Percentiles rank a stretch among this genome's conserved stretches.
Conservation (phyloP, 2,329 filamentous ascomycete species). For the Sphaerulina populicola region DNA sequence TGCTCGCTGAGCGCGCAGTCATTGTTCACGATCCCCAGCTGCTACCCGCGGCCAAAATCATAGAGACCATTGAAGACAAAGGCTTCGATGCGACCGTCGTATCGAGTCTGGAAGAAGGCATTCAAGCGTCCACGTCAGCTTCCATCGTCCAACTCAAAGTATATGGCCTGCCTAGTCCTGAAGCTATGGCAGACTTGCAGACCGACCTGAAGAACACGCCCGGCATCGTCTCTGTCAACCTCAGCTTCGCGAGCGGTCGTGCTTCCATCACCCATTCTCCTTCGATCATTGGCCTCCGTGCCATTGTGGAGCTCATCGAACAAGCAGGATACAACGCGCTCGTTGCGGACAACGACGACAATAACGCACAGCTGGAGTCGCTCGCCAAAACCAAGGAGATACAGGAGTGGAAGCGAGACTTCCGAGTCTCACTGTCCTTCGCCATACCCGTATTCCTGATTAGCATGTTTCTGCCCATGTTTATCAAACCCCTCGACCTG, state of each 20-base stretch:
- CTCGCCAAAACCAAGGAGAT: conserved; percentile 95
- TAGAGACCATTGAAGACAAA: conserved; percentile 75
- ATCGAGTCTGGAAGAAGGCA: conserved; percentile 58
- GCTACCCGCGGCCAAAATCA: conserved; percentile 64
- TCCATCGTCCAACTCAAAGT: conserved; percentile 70
- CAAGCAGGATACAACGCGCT: conserved; percentile 78
- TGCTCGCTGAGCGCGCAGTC: conserved; percentile 85
- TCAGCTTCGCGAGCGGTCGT: conserved; percentile 66
- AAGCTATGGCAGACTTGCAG: conserved; percentile 65
- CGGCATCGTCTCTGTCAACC: conserved; percentile 64
- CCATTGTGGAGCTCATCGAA: conserved; percentile 75
- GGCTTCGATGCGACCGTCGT: conserved; percentile 82
- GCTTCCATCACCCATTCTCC: conserved; percentile 67
- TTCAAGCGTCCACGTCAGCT: conserved; percentile 45
- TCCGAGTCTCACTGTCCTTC: conserved; percentile 68
- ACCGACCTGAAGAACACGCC: conserved; percentile 54
- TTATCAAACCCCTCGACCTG: conserved; percentile 65
- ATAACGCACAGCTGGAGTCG: conserved; percentile 91
- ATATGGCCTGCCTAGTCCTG: conserved; percentile 67
- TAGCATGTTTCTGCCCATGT: conserved; percentile 92
- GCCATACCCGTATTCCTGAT: conserved; percentile 85
- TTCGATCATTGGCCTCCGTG: conserved; percentile 64
- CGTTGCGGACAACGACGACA: conserved; percentile 84
- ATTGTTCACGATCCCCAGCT: conserved; percentile 70
- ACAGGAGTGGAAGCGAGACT: conserved; percentile 79